A percentile compares a stretch with the other conserved stretches of the same genome.
These are phyloP conservation scores for Solanum virginianum DNA, from an alignment of 257 asterid species.

Conservation along the genomic window DNA sequence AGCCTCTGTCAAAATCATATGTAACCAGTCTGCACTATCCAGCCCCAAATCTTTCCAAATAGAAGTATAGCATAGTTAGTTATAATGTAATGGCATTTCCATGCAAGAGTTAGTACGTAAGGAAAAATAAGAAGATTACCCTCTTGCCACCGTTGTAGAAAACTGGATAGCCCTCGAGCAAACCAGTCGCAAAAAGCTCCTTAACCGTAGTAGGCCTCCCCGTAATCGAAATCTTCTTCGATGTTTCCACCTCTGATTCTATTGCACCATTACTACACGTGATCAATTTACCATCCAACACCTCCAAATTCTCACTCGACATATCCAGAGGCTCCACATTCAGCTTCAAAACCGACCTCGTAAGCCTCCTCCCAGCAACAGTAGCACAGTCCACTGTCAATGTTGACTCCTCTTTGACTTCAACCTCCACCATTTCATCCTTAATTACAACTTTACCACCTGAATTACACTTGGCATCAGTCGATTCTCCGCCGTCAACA, in stretches of 20 bases:
- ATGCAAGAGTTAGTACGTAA: background rate
- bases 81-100: background rate
- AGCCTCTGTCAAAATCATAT: background rate
- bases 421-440: conserved; percentile 39
- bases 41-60: background rate
- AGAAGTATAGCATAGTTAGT: background rate
- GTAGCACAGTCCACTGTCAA: background rate
- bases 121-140: conserved; percentile 21
- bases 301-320: conserved; percentile 19
- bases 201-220: conserved; percentile 76
- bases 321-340: conserved; percentile 16
- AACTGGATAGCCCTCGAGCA: conserved; percentile 93
- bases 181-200: conserved; percentile 89
- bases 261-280: conserved; percentile 6
- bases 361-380: conserved; percentile 29
- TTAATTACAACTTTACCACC: background rate
- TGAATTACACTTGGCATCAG: background rate
- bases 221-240: conserved; percentile 36
- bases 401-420: conserved; percentile 40
- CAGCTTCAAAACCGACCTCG: conserved; percentile 38
- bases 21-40: background rate
- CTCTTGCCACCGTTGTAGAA: conserved; percentile 93
- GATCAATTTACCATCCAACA: conserved; percentile 1
- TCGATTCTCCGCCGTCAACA: background rate
- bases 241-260: conserved; percentile 56